Conservation (phyloP, 257 asterid species). For the Solanum sejunctum region DNA sequence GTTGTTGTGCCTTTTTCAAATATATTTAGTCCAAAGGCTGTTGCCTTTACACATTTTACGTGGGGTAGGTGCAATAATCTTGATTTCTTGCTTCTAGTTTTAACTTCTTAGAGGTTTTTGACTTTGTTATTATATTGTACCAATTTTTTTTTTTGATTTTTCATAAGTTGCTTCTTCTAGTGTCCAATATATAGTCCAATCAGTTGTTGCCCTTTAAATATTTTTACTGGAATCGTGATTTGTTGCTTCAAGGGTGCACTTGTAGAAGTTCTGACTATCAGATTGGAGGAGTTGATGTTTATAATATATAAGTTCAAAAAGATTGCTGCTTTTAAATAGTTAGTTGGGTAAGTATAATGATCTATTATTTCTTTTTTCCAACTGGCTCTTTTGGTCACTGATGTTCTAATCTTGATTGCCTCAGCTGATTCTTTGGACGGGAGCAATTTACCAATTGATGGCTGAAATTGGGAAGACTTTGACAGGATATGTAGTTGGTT, state of each 20-base stretch:
- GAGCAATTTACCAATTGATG: conserved; percentile 19
- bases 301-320: not conserved
- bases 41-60: not conserved
- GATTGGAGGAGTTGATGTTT: not conserved
- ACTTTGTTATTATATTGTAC: not conserved
- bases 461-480: conserved; percentile 24
- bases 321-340: not conserved
- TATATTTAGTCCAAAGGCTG: not conserved
- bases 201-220: not conserved
- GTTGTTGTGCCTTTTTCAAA: not conserved
- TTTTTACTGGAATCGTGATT: not conserved
- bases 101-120: not conserved
- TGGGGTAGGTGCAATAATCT: not conserved
- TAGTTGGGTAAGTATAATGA: not conserved
- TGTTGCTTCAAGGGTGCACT: not conserved
- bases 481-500: not conserved
- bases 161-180: not conserved
- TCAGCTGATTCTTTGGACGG: not conserved
- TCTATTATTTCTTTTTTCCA: not conserved
- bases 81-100: not conserved
- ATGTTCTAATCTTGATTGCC: not conserved
- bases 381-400: not conserved
- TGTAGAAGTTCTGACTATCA: not conserved
- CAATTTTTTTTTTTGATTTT: not conserved
- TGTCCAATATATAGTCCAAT: not conserved